These are phyloP conservation scores for Penicillium taxi DNA, from an alignment of 495 filamentous ascomycete species.

Conservation along the genomic window DNA sequence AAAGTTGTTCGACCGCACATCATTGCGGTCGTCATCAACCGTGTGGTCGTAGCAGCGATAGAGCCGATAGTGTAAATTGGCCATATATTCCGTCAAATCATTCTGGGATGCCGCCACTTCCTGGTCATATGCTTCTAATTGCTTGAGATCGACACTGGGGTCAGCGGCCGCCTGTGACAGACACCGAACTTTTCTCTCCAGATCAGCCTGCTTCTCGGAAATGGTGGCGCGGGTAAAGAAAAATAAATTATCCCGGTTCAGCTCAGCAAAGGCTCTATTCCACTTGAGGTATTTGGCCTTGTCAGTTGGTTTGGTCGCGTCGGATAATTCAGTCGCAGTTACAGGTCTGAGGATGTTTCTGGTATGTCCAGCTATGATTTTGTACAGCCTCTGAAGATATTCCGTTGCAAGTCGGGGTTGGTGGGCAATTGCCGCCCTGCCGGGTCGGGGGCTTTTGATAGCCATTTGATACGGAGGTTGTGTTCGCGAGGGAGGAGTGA, in stretches of 20 bases:
- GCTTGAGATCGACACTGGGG: slow-evolving; percentile 13
- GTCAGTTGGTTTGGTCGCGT: no score
- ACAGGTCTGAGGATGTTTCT: no score
- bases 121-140: slow-evolving; percentile 25
- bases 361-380: not conserved
- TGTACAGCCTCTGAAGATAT: not conserved
- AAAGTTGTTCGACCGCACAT: slow-evolving; percentile 11
- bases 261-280: not conserved
- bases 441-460: slow-evolving; percentile 12
- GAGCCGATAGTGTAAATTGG: slow-evolving; percentile 17
- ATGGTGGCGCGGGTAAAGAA: slow-evolving; percentile 19
- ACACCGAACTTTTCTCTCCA: slow-evolving; percentile 20
- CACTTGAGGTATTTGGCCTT: no score
- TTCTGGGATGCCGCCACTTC: slow-evolving; percentile 13
- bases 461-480: slow-evolving; percentile 15
- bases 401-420: slow-evolving; percentile 1
- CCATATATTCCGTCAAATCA: slow-evolving; percentile 2
- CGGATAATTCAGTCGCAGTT: no score
- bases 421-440: not conserved
- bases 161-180: slow-evolving; percentile 29
- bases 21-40: slow-evolving; percentile 19
- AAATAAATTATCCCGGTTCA: slow-evolving; percentile 27
- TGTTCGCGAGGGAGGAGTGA: slow-evolving; percentile 33
- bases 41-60: slow-evolving; percentile 3
- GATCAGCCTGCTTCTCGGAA: slow-evolving; percentile 17